Conservation (phyloP, 2,329 filamentous ascomycete species). For the Annulohypoxylon truncatum region DNA sequence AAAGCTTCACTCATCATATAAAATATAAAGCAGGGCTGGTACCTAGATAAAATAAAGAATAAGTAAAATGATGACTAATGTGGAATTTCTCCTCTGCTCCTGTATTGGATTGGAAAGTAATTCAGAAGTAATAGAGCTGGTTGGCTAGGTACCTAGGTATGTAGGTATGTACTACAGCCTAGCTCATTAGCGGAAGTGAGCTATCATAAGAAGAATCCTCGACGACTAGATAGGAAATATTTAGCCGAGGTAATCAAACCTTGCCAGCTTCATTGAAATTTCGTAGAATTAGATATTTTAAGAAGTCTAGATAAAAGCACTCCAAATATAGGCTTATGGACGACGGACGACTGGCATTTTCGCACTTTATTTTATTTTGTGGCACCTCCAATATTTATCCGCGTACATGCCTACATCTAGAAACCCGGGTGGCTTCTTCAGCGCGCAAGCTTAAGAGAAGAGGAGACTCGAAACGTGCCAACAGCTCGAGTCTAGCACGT, state of each 20-base stretch:
- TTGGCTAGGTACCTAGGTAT: not conserved
- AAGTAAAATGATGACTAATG: not conserved
- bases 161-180: too few relatives aligned
- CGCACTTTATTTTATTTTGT: not conserved
- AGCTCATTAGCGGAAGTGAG: slow-evolving; percentile 1
- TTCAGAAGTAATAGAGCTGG: not conserved
- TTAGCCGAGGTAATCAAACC: slow-evolving; percentile 10
- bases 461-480: slow-evolving; percentile 18
- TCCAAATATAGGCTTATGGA: too few relatives aligned
- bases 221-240: not conserved
- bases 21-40: not conserved
- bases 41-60: not conserved
- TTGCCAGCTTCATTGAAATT: not conserved
- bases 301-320: too few relatives aligned
- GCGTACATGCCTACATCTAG: not conserved
- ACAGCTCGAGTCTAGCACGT: slow-evolving; percentile 29
- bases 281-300: too few relatives aligned
- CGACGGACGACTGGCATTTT: not conserved
- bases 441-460: not conserved
- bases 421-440: not conserved
- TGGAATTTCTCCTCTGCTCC: not conserved
- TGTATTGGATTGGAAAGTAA: not conserved
- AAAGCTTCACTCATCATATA: not conserved
- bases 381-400: not conserved
- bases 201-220: slow-evolving; percentile 3